These are phyloP conservation scores for Clohesyomyces aquaticus DNA, from an alignment of 495 filamentous ascomycete species.

Conservation along the genomic window DNA sequence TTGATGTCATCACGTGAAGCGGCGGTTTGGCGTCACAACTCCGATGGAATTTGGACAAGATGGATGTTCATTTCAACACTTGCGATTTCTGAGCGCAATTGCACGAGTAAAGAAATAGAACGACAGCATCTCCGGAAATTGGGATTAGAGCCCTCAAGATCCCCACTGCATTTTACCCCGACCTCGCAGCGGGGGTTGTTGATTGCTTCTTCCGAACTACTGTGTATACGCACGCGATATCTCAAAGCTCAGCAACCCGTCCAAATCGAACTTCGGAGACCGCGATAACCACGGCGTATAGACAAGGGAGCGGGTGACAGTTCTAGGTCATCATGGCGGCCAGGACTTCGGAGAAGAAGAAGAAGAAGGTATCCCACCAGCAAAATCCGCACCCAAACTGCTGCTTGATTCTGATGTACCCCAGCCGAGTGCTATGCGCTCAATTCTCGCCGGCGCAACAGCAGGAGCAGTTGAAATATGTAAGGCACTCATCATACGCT, in stretches of 20 bases:
- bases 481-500: constrained; percentile 44
- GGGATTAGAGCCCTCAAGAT: too few species aligned
- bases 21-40: not conserved
- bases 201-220: not conserved
- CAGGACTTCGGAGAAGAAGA: constrained; percentile 25
- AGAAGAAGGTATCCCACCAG: constrained; percentile 31
- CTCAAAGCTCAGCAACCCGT: not conserved
- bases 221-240: constrained; percentile 6
- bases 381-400: not conserved
- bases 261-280: not conserved
- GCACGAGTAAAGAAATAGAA: too few species aligned
- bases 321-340: not conserved
- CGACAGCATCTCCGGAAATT: too few species aligned
- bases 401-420: not conserved
- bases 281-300: too few species aligned
- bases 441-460: constrained; percentile 83
- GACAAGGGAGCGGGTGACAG: not conserved
- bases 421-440: constrained; percentile 78
- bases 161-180: not conserved
- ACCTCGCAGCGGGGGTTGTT: not conserved
- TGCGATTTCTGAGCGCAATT: not conserved
- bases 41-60: not conserved
- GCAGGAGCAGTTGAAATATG: constrained; percentile 96
- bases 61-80: constrained; percentile 7
- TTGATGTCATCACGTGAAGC: constrained; percentile 25